phyloP scores from a whole-genome alignment of 192 early-diverging fungal genomes.

The Physocladia obscura region DNA sequence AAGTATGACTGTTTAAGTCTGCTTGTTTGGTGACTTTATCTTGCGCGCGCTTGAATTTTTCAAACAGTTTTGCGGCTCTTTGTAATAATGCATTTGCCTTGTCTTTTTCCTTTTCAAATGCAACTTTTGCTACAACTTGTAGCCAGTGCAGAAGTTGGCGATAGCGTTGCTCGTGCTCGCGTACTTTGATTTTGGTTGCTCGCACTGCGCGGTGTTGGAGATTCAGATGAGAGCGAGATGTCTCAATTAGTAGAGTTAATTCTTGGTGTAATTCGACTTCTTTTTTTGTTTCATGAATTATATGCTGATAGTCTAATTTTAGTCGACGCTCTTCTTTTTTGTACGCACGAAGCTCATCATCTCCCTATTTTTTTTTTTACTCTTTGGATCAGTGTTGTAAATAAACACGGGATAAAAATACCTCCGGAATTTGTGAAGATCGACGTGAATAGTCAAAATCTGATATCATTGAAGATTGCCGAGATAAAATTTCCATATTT shows the following conservation, averaged over 20 bases:
- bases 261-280: constrained; percentile 15
- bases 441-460: background rate
- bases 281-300: constrained; percentile 6
- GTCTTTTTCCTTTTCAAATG: constrained; percentile 31
- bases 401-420: no score
- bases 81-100: constrained; percentile 24
- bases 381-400: no score
- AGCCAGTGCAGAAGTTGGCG: constrained; percentile 29
- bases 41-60: constrained; percentile 17
- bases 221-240: background rate
- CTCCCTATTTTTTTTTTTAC: no score
- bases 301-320: constrained; percentile 20
- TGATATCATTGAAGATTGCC: background rate
- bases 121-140: constrained; percentile 30
- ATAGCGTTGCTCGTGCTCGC: constrained; percentile 24
- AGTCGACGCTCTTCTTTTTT: constrained; percentile 14
- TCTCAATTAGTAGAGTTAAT: constrained; percentile 16
- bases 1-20: background rate
- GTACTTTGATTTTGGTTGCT: constrained; percentile 29
- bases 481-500: background rate
- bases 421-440: background rate
- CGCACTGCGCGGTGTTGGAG: constrained; percentile 17
- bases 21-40: constrained; percentile 5
- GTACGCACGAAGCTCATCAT: constrained; percentile 11
- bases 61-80: constrained; percentile 7